A percentile compares a stretch with the other conserved stretches of the same genome.
Evolutionary conservation across 169 alveolate species (phyloP).

Genomic region (Plasmodium fragile): DNA sequence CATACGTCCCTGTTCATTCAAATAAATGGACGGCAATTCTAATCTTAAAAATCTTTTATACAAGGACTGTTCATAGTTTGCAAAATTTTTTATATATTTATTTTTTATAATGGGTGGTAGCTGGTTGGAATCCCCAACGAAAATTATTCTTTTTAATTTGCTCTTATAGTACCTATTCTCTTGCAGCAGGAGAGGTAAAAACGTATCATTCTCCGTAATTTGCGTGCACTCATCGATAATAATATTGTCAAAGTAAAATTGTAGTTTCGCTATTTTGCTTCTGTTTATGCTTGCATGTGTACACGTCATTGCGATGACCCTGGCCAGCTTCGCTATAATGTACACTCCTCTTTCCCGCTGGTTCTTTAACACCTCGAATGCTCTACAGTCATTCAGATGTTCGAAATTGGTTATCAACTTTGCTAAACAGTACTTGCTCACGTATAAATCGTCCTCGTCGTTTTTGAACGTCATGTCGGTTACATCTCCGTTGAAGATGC

Average conservation of each 20-base stretch:
- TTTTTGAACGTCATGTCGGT: constrained; percentile 14
- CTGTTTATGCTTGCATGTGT: constrained; percentile 96
- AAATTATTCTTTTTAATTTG: constrained; percentile 90
- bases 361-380: constrained; percentile 94
- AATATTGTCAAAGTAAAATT: constrained; percentile 88
- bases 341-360: constrained; percentile 92
- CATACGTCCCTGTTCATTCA: constrained; percentile 93
- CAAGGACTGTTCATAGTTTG: constrained; percentile 90
- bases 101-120: constrained; percentile 94
- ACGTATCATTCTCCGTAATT: constrained; percentile 92
- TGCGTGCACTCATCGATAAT: constrained; percentile 94
- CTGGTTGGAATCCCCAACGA: constrained; percentile 95
- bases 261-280: constrained; percentile 84
- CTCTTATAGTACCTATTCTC: constrained; percentile 79
- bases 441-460: constrained; percentile 33
- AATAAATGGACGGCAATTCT: constrained; percentile 86
- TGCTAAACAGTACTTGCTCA: constrained; percentile 34
- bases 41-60: constrained; percentile 89
- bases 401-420: constrained; percentile 77
- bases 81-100: constrained; percentile 84
- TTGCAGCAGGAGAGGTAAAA: constrained; percentile 93
- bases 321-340: constrained; percentile 92
- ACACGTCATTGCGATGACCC: constrained; percentile 96
- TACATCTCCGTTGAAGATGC: constrained; percentile 16
- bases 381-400: constrained; percentile 88